phyloP scores from a whole-genome alignment of 495 filamentous ascomycete genomes.

The Penicillium goetzii region DNA sequence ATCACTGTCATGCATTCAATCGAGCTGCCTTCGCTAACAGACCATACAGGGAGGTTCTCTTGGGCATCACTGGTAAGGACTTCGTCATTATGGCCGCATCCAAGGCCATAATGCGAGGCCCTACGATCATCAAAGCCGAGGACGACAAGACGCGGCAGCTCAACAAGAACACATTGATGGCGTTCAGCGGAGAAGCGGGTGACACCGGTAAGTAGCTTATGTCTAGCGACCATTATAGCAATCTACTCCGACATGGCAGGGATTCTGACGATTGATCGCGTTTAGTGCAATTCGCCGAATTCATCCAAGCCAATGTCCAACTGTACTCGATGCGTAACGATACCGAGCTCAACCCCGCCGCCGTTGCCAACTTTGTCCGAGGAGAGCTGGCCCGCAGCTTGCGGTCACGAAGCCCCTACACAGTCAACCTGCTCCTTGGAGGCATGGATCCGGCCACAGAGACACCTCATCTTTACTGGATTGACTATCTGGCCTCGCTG shows the following conservation, averaged over 20 bases:
- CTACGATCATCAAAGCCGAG: conserved; percentile 90
- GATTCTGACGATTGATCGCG: conserved; percentile 21
- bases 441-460: conserved; percentile 86
- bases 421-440: conserved; percentile 92
- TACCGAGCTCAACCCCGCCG: conserved; percentile 83
- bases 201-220: conserved; percentile 74
- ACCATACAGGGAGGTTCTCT: conserved; percentile 83
- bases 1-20: background rate
- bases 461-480: conserved; percentile 91
- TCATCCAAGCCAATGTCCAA: conserved; percentile 96
- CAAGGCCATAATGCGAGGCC: conserved; percentile 96
- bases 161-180: conserved; percentile 93
- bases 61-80: conserved; percentile 98
- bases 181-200: conserved; percentile 94
- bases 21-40: conserved; percentile 22
- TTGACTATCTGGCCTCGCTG: conserved; percentile 91
- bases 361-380: conserved; percentile 88
- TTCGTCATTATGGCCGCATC: conserved; percentile 97
- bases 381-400: conserved; percentile 87
- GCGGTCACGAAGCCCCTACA: conserved; percentile 89
- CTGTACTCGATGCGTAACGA: conserved; percentile 98
- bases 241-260: background rate
- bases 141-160: conserved; percentile 94
- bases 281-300: conserved; percentile 97
- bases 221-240: background rate